Conservation (phyloP, 352 stramenopile genomes). For the Phytopythium ostracodes region DNA sequence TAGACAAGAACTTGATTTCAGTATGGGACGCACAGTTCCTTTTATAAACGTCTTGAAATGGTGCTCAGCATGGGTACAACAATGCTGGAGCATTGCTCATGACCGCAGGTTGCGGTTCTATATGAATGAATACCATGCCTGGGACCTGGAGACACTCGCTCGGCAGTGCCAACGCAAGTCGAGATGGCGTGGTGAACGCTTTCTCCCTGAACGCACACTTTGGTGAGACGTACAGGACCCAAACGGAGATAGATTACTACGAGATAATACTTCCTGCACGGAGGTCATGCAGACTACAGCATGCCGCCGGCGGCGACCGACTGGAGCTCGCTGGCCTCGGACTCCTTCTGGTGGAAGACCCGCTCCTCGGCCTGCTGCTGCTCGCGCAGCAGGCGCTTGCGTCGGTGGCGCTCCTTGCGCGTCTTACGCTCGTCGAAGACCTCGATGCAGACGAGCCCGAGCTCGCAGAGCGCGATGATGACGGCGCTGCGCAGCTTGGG, state of each 20-base stretch:
- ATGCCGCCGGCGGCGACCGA: slow-evolving; percentile 23
- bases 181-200: no score
- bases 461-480: not conserved
- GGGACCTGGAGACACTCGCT: no score
- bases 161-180: no score
- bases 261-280: not conserved
- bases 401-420: slow-evolving; percentile 49
- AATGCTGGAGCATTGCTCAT: no score
- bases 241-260: not conserved
- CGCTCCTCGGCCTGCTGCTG: slow-evolving; percentile 29
- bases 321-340: slow-evolving; percentile 19
- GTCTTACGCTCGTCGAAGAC: not conserved
- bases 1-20: no score
- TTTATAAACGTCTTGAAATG: no score
- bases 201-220: not conserved
- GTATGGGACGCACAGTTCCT: no score
- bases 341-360: slow-evolving; percentile 21
- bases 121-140: no score
- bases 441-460: not conserved
- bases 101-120: no score
- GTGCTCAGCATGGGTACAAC: no score
- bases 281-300: slow-evolving; percentile 17
- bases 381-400: slow-evolving; percentile 50
- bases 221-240: not conserved
- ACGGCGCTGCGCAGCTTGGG: not conserved